Evolutionary conservation across 2,329 filamentous ascomycete genomes (phyloP).

Genomic region (Macrophomina tecta): DNA sequence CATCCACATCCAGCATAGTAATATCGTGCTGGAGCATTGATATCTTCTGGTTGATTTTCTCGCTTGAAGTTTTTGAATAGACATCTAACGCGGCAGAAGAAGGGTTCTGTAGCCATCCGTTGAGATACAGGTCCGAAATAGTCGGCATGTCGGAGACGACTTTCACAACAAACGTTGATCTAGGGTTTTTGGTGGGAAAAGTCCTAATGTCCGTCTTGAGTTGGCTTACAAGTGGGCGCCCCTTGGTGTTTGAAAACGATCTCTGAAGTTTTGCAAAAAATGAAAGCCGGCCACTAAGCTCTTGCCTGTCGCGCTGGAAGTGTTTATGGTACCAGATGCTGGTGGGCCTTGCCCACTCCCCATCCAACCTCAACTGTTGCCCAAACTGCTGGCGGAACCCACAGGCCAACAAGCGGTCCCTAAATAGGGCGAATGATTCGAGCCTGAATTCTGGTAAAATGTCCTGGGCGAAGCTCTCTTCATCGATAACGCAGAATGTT

Average conservation of each 20-base stretch:
- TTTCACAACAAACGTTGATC: constrained; percentile 22
- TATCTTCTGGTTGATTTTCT: constrained; percentile 39
- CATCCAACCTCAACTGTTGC: not conserved
- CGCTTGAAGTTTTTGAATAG: constrained; percentile 39
- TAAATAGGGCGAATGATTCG: not conserved
- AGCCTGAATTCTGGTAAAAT: not conserved
- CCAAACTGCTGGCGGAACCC: not conserved
- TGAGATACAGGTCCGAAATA: constrained; percentile 29
- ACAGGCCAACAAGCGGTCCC: not conserved
- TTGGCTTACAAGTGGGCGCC: not conserved
- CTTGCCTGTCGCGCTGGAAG: not conserved
- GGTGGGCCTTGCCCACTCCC: not conserved
- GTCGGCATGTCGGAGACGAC: constrained; percentile 36
- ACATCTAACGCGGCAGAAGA: constrained; percentile 28
- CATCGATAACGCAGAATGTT: not conserved
- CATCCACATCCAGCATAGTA: constrained; percentile 41
- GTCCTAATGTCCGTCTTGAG: not conserved
- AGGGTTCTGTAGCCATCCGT: constrained; percentile 31
- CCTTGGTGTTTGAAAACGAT: not conserved
- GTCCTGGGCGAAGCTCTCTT: not conserved
- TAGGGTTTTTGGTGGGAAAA: not conserved
- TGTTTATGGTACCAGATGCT: constrained; percentile 8
- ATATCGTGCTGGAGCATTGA: constrained; percentile 41
- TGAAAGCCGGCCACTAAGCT: not conserved
- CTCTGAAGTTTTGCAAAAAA: not conserved